These are phyloP conservation scores for Leccinellum albellum DNA, from an alignment of 768 basidiomycete species.

Conservation along the genomic window DNA sequence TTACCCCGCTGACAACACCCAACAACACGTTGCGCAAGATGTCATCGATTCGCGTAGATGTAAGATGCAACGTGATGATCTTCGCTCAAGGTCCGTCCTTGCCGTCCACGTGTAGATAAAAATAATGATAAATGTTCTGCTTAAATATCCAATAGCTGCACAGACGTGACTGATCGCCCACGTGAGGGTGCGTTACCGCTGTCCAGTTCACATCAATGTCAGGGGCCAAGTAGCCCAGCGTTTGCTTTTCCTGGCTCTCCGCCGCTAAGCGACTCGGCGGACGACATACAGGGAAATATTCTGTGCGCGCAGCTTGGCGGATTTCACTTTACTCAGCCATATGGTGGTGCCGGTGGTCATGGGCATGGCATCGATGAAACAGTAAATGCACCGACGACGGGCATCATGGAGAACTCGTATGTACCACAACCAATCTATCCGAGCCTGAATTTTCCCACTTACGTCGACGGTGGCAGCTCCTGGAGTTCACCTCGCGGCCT, in stretches of 20 bases:
- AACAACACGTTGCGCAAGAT: constrained; percentile 27
- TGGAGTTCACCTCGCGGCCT: constrained; percentile 22
- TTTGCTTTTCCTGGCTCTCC: constrained; percentile 10
- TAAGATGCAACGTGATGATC: constrained; percentile 30
- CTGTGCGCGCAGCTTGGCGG: constrained; percentile 22
- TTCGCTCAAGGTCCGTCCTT: constrained; percentile 33
- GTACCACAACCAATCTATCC: constrained; percentile 9
- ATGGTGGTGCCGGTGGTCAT: not conserved
- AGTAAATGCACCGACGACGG: constrained; percentile 23
- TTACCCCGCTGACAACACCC: constrained; percentile 27
- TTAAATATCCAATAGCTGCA: constrained; percentile 20
- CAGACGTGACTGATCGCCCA: constrained; percentile 18
- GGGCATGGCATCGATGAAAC: constrained; percentile 19
- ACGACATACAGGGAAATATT: constrained; percentile 23
- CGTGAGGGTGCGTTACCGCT: constrained; percentile 18
- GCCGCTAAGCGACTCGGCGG: constrained; percentile 13
- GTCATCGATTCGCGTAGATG: constrained; percentile 27
- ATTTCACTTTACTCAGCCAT: constrained; percentile 24
- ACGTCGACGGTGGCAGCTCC: constrained; percentile 25
- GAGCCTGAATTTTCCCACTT: constrained; percentile 15
- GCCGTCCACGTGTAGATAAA: constrained; percentile 21
- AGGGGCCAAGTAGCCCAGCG: constrained; percentile 10
- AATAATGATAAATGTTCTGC: constrained; percentile 1
- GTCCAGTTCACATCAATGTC: constrained; percentile 20
- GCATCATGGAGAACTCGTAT: constrained; percentile 27